Evolutionary conservation across 2,329 filamentous ascomycete species (phyloP).

Genomic region (Botrytis aclada): DNA sequence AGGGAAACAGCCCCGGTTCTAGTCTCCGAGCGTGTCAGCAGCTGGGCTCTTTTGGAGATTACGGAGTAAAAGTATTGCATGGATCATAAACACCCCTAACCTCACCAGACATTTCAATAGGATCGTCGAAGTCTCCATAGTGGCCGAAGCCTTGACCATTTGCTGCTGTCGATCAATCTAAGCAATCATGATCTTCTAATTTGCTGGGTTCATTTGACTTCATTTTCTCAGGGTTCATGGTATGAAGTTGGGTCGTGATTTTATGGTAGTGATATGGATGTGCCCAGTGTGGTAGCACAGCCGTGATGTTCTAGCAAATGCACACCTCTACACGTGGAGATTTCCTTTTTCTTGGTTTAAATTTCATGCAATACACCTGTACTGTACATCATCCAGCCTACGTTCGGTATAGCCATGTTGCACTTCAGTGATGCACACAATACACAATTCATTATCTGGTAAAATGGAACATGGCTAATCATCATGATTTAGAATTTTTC

Average conservation of each 20-base stretch:
- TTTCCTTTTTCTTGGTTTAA: slow-evolving; percentile 9
- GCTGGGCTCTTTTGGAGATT: slow-evolving; percentile 7
- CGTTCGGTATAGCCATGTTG: slow-evolving; percentile 11
- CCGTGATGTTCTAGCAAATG: slow-evolving; percentile 13
- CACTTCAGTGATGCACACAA: slow-evolving; percentile 7
- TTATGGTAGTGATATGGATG: background rate
- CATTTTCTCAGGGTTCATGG: slow-evolving; percentile 10
- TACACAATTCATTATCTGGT: background rate
- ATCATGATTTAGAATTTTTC: background rate
- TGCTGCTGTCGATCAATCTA: slow-evolving; percentile 19
- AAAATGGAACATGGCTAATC: slow-evolving; percentile 10
- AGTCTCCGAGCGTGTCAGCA: slow-evolving; percentile 15
- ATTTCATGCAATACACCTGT: slow-evolving; percentile 15
- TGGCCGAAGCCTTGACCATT: slow-evolving; percentile 19
- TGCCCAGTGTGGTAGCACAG: slow-evolving; percentile 16
- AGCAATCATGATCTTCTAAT: slow-evolving; percentile 13
- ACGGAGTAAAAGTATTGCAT: slow-evolving; percentile 9
- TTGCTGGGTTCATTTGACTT: background rate
- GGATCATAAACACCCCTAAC: slow-evolving; percentile 15
- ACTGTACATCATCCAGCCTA: slow-evolving; percentile 14
- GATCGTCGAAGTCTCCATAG: slow-evolving; percentile 19
- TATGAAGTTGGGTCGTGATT: slow-evolving; percentile 18
- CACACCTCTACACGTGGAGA: slow-evolving; percentile 17
- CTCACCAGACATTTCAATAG: slow-evolving; percentile 7
- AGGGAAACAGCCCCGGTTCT: slow-evolving; percentile 10